Evolutionary conservation across 73 alveolate genomes (phyloP).

Genomic region (Paramecium caudatum): DNA sequence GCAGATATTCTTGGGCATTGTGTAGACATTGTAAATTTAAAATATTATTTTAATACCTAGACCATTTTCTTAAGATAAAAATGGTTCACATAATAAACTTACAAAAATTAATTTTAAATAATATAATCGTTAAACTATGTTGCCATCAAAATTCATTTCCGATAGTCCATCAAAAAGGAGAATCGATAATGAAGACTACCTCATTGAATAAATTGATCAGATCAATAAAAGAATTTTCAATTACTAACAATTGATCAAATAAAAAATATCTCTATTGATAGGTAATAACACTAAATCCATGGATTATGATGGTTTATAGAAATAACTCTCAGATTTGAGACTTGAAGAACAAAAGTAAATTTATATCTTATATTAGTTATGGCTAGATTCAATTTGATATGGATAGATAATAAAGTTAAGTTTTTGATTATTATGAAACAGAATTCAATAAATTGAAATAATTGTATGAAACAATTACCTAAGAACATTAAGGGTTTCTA

Average conservation of each 20-base stretch:
- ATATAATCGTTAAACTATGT: slow-evolving; percentile 45
- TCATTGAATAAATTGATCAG: slow-evolving; percentile 13
- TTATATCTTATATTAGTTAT: neutral
- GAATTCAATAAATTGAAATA: slow-evolving; percentile 52
- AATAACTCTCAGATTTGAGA: slow-evolving; percentile 25
- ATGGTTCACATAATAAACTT: slow-evolving; percentile 14
- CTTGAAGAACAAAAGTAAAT: slow-evolving; percentile 46
- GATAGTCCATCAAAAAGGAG: slow-evolving; percentile 48
- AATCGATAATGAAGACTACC: slow-evolving; percentile 40
- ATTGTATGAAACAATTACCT: slow-evolving; percentile 4
- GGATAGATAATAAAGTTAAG: slow-evolving; percentile 49
- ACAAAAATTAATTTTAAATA: slow-evolving; percentile 38
- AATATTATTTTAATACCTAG: neutral
- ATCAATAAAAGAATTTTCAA: slow-evolving; percentile 17
- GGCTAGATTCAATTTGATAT: slow-evolving; percentile 16
- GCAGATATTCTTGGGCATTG: neutral
- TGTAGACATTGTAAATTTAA: slow-evolving; percentile 21
- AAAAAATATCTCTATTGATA: neutral
- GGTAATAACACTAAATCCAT: slow-evolving; percentile 33
- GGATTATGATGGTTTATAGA: slow-evolving; percentile 4
- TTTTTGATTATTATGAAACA: slow-evolving; percentile 57
- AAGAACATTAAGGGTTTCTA: slow-evolving; percentile 24
- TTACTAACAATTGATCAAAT: slow-evolving; percentile 36
- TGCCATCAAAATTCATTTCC: slow-evolving; percentile 25
- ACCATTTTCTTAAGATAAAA: slow-evolving; percentile 6